These are phyloP conservation scores for Amanita muscaria DNA, from an alignment of 768 basidiomycete genomes.

Conservation along the genomic window DNA sequence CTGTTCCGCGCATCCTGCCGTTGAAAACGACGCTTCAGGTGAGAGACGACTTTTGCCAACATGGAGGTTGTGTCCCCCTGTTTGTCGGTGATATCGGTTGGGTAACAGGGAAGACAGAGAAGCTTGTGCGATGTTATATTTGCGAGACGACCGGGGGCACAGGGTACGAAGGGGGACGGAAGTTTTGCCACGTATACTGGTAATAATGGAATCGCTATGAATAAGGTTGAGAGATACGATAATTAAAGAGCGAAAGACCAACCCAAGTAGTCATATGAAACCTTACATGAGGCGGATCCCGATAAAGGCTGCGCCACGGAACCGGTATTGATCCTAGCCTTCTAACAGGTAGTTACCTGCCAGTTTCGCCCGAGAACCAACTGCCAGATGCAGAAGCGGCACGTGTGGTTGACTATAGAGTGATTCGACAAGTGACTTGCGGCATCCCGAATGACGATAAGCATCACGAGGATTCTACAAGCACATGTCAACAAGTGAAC, in stretches of 20 bases:
- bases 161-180: not conserved
- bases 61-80: constrained; percentile 11
- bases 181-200: not conserved
- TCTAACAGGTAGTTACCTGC: too few relatives aligned
- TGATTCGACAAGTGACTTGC: too few relatives aligned
- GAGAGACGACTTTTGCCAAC: constrained; percentile 24
- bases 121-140: not conserved
- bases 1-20: constrained; percentile 11
- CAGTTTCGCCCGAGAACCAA: too few relatives aligned
- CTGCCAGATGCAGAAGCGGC: too few relatives aligned
- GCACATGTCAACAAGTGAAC: too few relatives aligned
- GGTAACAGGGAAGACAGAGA: not conserved
- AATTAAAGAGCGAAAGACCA: too few relatives aligned
- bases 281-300: constrained; percentile 2
- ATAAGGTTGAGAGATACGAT: not conserved
- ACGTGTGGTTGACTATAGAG: too few relatives aligned
- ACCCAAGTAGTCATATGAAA: not conserved
- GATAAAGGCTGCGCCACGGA: constrained; percentile 1
- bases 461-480: too few relatives aligned
- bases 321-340: constrained; percentile 1
- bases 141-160: not conserved
- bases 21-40: constrained; percentile 17
- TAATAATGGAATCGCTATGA: not conserved
- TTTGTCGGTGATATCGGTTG: not conserved
- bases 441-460: too few relatives aligned